Base-by-base conservation (phyloP, 345 rosid genomes). In the Citrus cavaleriei region DNA sequence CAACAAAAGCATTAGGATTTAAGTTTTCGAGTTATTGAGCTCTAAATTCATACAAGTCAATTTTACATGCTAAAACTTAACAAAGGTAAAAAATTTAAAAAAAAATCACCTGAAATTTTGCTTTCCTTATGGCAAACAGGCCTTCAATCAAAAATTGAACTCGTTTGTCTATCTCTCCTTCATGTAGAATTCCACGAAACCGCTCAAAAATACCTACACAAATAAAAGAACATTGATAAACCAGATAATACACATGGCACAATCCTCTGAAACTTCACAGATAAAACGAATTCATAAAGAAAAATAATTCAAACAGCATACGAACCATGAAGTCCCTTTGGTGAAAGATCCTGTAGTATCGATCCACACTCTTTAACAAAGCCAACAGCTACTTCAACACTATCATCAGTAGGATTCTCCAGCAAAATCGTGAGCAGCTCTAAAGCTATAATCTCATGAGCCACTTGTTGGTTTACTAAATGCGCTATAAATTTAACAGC, bases 311-410 rank as follows among this genome's bases (percentile, higher is more conserved):
- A 27, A 27, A 58, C n/a, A 6, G 74, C 10, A 79, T 66, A 83
- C 85, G 62, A 81, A 93, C 97, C 97, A 82, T 93, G 88, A 69
- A 93, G 80, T 81, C 97, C 98, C 89, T 87, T 96, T 19, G 98
- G 97, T 65, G 97, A 87, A 75, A 91, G 85, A 77, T 94, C 98
- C 84, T 91, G 98, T 75, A 94, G 97, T 81, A 93, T 85, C 2
- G 98, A 93, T 73, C 99, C 99, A 86, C 97, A 90, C 64, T 96
- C 97, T 0, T 91, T 93, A 14, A 94, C 93, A 55, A 96, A 93
- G 12, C 98, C 99, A 71, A 90, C 97, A 77, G 97, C 98, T 22
- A 96, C 99, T 85, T 94, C 99, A 24, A 96, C 99, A 78, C 97
- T 96, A 80, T 96, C 97, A 77, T 93, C 98, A 4, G 94, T 90